phyloP scores from a whole-genome alignment of 2,329 filamentous ascomycete species.

The Aspergillus quadrilineatus region DNA sequence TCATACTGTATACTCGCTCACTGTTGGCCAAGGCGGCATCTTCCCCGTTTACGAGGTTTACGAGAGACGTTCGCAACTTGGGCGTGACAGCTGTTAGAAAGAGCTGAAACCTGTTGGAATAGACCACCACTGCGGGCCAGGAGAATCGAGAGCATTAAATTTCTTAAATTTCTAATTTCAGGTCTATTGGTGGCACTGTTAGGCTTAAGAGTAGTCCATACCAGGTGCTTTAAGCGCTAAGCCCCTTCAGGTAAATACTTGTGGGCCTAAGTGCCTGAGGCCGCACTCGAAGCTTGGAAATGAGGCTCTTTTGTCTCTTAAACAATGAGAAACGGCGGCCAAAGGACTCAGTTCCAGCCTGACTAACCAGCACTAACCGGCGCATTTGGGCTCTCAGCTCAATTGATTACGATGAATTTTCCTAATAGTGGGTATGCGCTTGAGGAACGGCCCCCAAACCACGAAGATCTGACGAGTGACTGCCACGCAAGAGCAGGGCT shows the following conservation, averaged over 20 bases:
- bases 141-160: not conserved
- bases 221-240: not conserved
- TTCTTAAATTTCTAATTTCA: not conserved
- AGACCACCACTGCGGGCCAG: not conserved
- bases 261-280: not conserved
- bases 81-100: not conserved
- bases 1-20: no score
- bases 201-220: not conserved
- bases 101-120: not conserved
- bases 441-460: slow-evolving; percentile 7
- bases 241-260: not conserved
- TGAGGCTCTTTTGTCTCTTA: not conserved
- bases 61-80: not conserved
- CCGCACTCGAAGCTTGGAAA: not conserved
- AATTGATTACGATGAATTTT: no score
- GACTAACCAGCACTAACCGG: no score
- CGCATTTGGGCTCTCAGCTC: no score
- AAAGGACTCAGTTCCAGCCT: not conserved
- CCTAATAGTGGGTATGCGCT: not conserved
- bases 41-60: not conserved
- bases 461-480: slow-evolving; percentile 3
- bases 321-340: not conserved
- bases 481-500: slow-evolving; percentile 12
- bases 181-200: not conserved
- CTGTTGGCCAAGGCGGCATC: not conserved